A percentile compares a stretch with the other conserved stretches of the same genome.
These are phyloP conservation scores for Echinosophora koreensis DNA, from an alignment of 306 rosid genomes.

Conservation along the genomic window DNA sequence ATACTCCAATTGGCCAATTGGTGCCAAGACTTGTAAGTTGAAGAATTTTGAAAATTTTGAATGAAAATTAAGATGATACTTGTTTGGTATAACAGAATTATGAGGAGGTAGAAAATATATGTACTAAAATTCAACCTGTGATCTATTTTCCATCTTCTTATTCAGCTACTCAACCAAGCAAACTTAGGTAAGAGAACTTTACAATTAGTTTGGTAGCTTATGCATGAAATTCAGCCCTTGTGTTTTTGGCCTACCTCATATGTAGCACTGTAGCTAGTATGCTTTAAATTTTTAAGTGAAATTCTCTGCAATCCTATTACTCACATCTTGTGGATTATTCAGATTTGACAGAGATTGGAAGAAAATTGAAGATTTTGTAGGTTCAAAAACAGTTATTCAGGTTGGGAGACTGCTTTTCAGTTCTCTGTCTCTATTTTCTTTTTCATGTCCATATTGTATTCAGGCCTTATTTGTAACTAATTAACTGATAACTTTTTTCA, in stretches of 20 bases:
- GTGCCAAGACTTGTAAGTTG: background rate
- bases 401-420: conserved; percentile 51
- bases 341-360: conserved; percentile 99
- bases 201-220: background rate
- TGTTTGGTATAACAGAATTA: background rate
- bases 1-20: too few species aligned
- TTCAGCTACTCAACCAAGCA: background rate
- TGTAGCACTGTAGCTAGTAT: background rate
- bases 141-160: conserved; percentile 19
- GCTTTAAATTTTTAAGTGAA: background rate
- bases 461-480: conserved; percentile 2
- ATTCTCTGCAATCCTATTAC: conserved; percentile 10
- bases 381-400: conserved; percentile 96
- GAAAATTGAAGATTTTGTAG: conserved; percentile 96
- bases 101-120: background rate
- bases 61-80: conserved; percentile 3
- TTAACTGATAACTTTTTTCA: conserved; percentile 40
- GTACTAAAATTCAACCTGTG: background rate
- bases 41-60: conserved; percentile 14
- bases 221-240: conserved; percentile 19
- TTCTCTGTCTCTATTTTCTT: conserved; percentile 18
- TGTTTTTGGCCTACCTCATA: background rate
- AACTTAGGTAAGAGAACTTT: background rate
- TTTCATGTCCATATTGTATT: conserved; percentile 12
- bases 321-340: conserved; percentile 34